These are phyloP conservation scores for Silene vulgaris DNA, from an alignment of 179 eudicot genomes.

Conservation along the genomic window DNA sequence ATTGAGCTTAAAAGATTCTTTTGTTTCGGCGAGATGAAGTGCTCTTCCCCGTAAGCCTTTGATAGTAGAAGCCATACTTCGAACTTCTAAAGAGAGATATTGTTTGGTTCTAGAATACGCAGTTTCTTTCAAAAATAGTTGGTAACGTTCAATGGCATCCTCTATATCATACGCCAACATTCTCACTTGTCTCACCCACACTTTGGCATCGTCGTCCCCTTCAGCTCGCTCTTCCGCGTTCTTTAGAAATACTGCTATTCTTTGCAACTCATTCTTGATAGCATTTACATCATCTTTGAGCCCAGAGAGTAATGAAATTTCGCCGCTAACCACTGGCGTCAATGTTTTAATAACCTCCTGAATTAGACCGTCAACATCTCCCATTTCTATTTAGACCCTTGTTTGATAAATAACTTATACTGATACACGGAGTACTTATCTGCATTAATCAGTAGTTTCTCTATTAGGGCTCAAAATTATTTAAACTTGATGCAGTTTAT, in stretches of 20 bases:
- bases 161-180: conserved; percentile 24
- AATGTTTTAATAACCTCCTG: not conserved
- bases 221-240: conserved; percentile 17
- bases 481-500: not conserved
- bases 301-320: not conserved
- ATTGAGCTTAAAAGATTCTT: too few species aligned
- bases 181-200: conserved; percentile 26
- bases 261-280: conserved; percentile 12
- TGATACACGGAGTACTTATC: not conserved
- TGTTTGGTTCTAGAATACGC: not conserved
- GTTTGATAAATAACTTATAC: not conserved
- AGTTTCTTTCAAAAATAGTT: not conserved
- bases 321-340: not conserved
- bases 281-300: conserved; percentile 9
- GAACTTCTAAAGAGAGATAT: not conserved
- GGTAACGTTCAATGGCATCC: conserved; percentile 27
- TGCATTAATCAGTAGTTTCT: not conserved
- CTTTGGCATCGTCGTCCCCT: conserved; percentile 1
- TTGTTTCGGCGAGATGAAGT: too few species aligned
- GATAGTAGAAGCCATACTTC: not conserved
- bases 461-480: not conserved
- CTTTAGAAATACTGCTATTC: conserved; percentile 15
- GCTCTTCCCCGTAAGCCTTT: not conserved
- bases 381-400: not conserved
- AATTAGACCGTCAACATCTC: conserved; percentile 12